phyloP scores from a whole-genome alignment of 805 yeast species.

The Jamesozyma rosinii region DNA sequence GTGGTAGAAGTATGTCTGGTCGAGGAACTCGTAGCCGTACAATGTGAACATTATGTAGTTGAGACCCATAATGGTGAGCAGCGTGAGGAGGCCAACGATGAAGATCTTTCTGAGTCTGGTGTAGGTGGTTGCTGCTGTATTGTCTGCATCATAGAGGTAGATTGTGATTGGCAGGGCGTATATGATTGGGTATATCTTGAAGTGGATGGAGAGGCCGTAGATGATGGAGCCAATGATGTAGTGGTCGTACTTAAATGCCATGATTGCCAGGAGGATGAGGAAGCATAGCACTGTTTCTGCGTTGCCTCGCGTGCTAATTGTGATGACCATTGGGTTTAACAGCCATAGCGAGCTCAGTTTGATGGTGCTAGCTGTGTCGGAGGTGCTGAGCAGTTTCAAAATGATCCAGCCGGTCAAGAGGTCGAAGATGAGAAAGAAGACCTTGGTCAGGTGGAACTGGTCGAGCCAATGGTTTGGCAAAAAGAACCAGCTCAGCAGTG shows the following conservation, averaged over 20 bases:
- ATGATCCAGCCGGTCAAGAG: constrained; percentile 66
- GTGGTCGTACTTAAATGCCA: constrained; percentile 32
- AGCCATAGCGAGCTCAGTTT: constrained; percentile 53
- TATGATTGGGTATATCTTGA: constrained; percentile 86
- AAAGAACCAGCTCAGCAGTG: constrained; percentile 75
- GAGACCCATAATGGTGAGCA: constrained; percentile 37
- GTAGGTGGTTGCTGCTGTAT: neutral
- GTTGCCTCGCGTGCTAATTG: constrained; percentile 87
- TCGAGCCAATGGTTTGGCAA: constrained; percentile 47
- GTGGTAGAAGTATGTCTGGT: constrained; percentile 78
- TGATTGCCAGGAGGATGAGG: constrained; percentile 52
- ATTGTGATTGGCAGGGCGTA: constrained; percentile 64
- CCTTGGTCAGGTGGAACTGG: constrained; percentile 68
- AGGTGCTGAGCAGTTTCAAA: constrained; percentile 32
- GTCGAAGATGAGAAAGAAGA: constrained; percentile 69
- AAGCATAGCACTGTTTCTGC: constrained; percentile 85
- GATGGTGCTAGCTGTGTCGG: neutral
- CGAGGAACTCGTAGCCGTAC: constrained; percentile 68
- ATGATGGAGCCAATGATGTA: constrained; percentile 37
- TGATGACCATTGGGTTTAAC: constrained; percentile 87
- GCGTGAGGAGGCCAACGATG: constrained; percentile 34
- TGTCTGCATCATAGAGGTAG: constrained; percentile 9
- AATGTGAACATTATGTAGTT: constrained; percentile 52
- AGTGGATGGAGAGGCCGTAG: constrained; percentile 75
- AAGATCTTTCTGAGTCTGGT: constrained; percentile 24